Evolutionary conservation across 2,329 filamentous ascomycete genomes (phyloP).

Genomic region (Aureobasidium sp.): DNA sequence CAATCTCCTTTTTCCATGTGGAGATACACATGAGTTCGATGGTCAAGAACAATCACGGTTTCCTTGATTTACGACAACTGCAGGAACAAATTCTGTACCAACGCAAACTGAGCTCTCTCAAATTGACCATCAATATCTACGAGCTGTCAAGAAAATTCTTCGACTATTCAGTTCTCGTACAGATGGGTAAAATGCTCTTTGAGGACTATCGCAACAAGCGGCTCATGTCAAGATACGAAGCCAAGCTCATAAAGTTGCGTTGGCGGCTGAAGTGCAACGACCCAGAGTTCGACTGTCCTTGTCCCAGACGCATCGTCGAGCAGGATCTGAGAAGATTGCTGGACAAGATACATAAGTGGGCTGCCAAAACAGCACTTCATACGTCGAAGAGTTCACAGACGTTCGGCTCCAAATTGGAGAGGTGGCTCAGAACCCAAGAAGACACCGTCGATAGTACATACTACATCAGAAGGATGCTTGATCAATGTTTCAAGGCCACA

Average conservation of each 20-base stretch:
- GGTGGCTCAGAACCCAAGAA: neutral
- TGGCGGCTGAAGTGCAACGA: neutral
- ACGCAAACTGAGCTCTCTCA: neutral
- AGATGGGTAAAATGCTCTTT: neutral
- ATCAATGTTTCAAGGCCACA: neutral
- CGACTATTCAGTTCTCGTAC: neutral
- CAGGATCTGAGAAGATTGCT: neutral
- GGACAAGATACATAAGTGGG: neutral
- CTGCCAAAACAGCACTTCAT: neutral
- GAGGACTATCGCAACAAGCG: neutral
- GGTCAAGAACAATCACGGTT: neutral
- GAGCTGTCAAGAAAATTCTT: neutral
- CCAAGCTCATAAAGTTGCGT: too few species aligned
- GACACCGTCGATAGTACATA: neutral
- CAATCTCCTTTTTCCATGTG: neutral
- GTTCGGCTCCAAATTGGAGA: neutral
- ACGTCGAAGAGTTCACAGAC: neutral
- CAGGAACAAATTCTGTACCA: neutral
- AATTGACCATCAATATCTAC: neutral
- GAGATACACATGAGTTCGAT: neutral
- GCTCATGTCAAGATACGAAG: too few species aligned
- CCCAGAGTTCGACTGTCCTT: neutral
- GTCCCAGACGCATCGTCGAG: neutral
- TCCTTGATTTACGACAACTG: neutral
- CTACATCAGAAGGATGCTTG: neutral